Conservation (phyloP, 768 basidiomycete genomes). For the Suillus lakei region DNA sequence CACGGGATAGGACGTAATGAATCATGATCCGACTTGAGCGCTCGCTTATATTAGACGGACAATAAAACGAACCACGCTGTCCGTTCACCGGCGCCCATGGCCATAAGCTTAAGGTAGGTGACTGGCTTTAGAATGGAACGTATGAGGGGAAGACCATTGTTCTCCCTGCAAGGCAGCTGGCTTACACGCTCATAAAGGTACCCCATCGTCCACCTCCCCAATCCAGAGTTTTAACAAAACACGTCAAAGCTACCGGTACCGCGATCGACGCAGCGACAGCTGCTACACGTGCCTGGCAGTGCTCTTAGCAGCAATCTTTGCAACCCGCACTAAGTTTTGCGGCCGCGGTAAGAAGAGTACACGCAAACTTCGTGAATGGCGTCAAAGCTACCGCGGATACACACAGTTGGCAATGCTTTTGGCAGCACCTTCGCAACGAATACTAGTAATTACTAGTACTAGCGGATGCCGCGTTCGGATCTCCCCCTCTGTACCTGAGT, state of each 20-base stretch:
- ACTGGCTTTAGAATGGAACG: background rate
- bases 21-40: background rate
- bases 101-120: background rate
- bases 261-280: background rate
- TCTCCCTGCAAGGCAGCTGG: background rate
- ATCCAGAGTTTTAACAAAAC: background rate
- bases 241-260: background rate
- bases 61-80: background rate
- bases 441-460: too few species aligned
- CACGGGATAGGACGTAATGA: conserved; percentile 4
- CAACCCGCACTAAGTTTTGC: too few species aligned
- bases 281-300: background rate
- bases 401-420: too few species aligned
- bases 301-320: background rate
- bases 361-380: too few species aligned
- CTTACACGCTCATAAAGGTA: background rate
- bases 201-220: too few species aligned
- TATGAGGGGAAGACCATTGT: background rate
- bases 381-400: too few species aligned
- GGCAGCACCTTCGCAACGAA: too few species aligned
- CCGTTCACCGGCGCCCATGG: background rate
- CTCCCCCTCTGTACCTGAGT: too few species aligned
- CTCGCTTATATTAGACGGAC: background rate
- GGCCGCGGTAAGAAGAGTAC: too few species aligned
- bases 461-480: too few species aligned